phyloP scores from a whole-genome alignment of 345 rosid genomes.

The Brassica juncea region DNA sequence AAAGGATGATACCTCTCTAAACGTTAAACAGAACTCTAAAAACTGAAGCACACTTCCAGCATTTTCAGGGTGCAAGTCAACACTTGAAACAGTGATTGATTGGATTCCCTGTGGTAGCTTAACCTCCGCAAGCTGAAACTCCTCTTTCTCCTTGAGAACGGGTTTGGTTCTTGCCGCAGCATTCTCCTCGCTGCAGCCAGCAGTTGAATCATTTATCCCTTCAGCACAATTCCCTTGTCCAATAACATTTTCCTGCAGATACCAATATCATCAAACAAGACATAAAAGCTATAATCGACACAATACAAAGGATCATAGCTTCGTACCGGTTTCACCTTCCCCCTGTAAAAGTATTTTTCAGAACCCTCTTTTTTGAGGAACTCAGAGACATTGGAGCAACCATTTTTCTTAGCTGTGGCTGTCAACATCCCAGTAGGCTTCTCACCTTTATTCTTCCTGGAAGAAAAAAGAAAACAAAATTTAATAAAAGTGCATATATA shows the following conservation, averaged over 20 bases:
- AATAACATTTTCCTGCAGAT: not conserved
- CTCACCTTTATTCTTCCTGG: not conserved
- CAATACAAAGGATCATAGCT: not conserved
- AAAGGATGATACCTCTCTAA: constrained; percentile 57
- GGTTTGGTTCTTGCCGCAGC: constrained; percentile 8
- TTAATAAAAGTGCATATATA: not conserved
- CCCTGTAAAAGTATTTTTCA: not conserved
- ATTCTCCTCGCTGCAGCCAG: not conserved
- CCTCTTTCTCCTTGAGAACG: constrained; percentile 29
- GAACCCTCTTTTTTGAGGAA: not conserved
- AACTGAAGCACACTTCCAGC: constrained; percentile 77
- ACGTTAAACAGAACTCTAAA: constrained; percentile 77
- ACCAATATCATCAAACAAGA: not conserved
- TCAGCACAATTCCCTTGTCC: no score
- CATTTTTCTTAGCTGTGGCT: not conserved
- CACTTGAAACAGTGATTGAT: constrained; percentile 55
- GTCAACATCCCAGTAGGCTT: not conserved
- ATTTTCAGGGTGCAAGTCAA: constrained; percentile 58
- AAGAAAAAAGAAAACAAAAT: not conserved
- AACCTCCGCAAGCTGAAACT: constrained; percentile 36
- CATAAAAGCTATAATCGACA: not conserved
- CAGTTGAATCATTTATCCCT: not conserved
- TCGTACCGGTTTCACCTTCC: not conserved
- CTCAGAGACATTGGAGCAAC: not conserved
- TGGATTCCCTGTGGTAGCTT: constrained; percentile 54